Evolutionary conservation across 108 stramenopile genomes (phyloP).

Genomic region (Seminavis robusta): DNA sequence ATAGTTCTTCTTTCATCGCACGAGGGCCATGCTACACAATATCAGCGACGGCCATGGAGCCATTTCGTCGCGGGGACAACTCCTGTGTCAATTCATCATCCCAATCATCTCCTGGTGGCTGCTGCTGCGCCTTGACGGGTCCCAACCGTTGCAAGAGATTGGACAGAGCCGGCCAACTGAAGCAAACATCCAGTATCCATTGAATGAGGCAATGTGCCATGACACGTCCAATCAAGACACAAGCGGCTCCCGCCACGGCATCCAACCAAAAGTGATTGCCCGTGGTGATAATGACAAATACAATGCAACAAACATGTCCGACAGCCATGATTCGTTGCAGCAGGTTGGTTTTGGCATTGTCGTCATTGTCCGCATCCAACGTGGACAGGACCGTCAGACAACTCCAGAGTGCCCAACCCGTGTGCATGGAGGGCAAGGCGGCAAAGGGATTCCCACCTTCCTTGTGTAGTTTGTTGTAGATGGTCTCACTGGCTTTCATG

Average conservation of each 20-base stretch:
- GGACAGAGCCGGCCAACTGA: no score
- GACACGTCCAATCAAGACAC: slow-evolving; percentile 6
- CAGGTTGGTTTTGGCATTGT: background rate
- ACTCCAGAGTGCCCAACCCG: slow-evolving; percentile 10
- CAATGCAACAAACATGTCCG: background rate
- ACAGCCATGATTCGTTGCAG: background rate
- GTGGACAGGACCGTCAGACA: background rate
- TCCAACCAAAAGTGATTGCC: slow-evolving; percentile 19
- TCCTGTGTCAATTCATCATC: no score
- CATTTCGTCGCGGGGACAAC: no score
- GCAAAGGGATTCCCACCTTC: slow-evolving; percentile 12
- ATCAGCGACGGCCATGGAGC: no score
- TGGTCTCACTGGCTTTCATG: background rate
- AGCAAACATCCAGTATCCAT: no score
- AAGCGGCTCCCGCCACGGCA: slow-evolving; percentile 3
- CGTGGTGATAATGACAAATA: slow-evolving; percentile 13
- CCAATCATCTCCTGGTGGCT: no score
- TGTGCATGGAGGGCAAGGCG: slow-evolving; percentile 15
- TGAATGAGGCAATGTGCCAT: background rate
- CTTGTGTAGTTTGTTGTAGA: slow-evolving; percentile 5
- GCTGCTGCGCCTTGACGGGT: no score
- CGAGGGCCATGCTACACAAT: no score
- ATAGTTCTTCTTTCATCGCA: no score
- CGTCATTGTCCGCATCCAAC: background rate
- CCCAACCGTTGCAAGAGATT: no score